Percentiles rank a stretch among this genome's conserved stretches.
These are phyloP conservation scores for Torulaspora globosa DNA, from an alignment of 1,139 yeast species.

Conservation along the genomic window DNA sequence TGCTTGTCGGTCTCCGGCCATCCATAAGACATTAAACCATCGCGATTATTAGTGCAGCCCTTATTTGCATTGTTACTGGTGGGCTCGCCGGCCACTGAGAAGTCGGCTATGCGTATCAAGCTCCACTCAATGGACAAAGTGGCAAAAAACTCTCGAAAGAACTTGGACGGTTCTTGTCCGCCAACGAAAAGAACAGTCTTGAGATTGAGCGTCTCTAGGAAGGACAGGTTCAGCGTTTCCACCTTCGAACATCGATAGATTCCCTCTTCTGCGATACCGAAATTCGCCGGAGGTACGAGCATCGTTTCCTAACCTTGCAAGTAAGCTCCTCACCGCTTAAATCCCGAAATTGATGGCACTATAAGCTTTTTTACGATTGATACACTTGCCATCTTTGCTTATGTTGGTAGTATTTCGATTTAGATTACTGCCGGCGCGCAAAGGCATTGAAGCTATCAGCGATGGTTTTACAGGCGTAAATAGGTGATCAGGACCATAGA, in stretches of 20 bases:
- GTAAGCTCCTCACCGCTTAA: no score
- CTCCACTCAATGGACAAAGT: constrained; percentile 34
- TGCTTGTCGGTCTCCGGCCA: constrained; percentile 15
- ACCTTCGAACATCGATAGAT: constrained; percentile 42
- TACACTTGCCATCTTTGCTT: neutral
- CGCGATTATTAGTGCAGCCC: constrained; percentile 1
- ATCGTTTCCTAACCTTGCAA: constrained; percentile 35
- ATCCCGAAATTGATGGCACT: no score
- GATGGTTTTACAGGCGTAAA: neutral
- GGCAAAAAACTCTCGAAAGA: constrained; percentile 36
- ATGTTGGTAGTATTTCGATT: neutral
- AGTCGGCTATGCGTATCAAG: constrained; percentile 30
- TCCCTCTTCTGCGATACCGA: constrained; percentile 73
- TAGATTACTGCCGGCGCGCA: neutral
- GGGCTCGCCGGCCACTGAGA: constrained; percentile 26
- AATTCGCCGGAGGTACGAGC: constrained; percentile 77
- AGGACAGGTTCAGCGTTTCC: constrained; percentile 29
- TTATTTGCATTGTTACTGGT: constrained; percentile 13
- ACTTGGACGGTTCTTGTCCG: constrained; percentile 66
- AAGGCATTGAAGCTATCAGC: neutral
- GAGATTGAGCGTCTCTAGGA: constrained; percentile 55
- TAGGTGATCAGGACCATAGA: neutral
- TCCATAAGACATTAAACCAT: constrained; percentile 7
- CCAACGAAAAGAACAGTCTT: constrained; percentile 59
- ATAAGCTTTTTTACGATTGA: neutral